Percentiles rank a stretch among this genome's conserved stretches.
phyloP scores from a whole-genome alignment of 1,139 yeast genomes.

The Yamadazyma triangularis region DNA sequence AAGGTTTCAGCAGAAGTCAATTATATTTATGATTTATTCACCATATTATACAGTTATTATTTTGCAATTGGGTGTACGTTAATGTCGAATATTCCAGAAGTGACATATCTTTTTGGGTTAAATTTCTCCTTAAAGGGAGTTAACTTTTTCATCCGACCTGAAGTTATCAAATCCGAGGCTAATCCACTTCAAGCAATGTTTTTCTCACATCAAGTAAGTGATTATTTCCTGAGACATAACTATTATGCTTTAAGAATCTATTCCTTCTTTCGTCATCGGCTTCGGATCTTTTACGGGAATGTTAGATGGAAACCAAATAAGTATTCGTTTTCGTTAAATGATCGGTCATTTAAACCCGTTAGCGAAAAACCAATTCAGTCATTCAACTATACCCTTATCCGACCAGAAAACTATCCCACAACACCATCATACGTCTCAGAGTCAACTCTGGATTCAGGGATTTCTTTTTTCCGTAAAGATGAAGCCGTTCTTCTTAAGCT shows the following conservation, averaged over 20 bases:
- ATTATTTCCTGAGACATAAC: conserved; percentile 21
- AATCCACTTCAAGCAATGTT: conserved; percentile 6
- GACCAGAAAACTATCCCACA: conserved; percentile 32
- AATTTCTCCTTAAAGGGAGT: conserved; percentile 9
- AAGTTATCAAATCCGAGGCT: conserved; percentile 13
- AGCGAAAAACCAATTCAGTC: conserved; percentile 22
- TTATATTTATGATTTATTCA: conserved; percentile 12
- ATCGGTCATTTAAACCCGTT: conserved; percentile 14
- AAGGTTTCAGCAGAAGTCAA: conserved; percentile 6
- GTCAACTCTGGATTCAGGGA: conserved; percentile 4
- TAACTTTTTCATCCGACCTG: conserved; percentile 3
- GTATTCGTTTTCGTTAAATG: neutral
- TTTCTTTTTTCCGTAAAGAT: conserved; percentile 18
- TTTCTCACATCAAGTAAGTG: conserved; percentile 6
- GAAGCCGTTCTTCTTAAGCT: conserved; percentile 18
- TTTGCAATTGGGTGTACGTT: conserved; percentile 21
- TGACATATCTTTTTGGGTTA: conserved; percentile 19
- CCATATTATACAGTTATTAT: conserved; percentile 22
- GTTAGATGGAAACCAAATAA: conserved; percentile 14
- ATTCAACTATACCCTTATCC: conserved; percentile 24
- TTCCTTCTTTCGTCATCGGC: conserved; percentile 23
- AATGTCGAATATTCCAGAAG: conserved; percentile 23
- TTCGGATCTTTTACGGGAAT: conserved; percentile 14
- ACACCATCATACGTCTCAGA: conserved; percentile 1
- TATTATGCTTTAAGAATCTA: conserved; percentile 23